Evolutionary conservation across 192 early-diverging fungal genomes (phyloP).

Genomic region (Spizellomyces punctatus): DNA sequence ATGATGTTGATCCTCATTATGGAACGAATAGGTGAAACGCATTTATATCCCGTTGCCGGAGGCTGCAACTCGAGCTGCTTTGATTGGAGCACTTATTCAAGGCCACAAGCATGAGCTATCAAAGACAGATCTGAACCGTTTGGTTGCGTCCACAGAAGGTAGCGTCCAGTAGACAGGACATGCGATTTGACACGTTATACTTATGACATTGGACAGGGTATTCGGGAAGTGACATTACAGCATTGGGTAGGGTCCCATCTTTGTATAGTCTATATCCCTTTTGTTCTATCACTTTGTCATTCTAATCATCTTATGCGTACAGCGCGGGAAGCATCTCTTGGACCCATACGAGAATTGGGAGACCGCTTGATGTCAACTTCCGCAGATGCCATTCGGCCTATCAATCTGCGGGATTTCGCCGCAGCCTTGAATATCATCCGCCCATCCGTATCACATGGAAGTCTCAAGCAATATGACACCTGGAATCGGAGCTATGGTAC

Average conservation of each 20-base stretch:
- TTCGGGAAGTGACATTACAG: slow-evolving; percentile 56
- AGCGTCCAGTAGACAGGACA: not conserved
- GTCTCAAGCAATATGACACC: slow-evolving; percentile 38
- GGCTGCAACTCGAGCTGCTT: slow-evolving; percentile 38
- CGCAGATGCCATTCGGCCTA: slow-evolving; percentile 43
- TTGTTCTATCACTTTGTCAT: not conserved
- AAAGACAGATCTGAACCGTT: slow-evolving; percentile 30
- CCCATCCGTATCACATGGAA: slow-evolving; percentile 40
- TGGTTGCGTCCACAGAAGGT: slow-evolving; percentile 44
- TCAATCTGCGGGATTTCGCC: slow-evolving; percentile 43
- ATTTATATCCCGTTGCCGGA: slow-evolving; percentile 65
- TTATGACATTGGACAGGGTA: slow-evolving; percentile 38
- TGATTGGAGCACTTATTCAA: slow-evolving; percentile 44
- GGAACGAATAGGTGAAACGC: slow-evolving; percentile 47
- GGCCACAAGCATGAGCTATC: slow-evolving; percentile 41
- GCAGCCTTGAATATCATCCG: slow-evolving; percentile 42
- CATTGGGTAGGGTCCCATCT: slow-evolving; percentile 37
- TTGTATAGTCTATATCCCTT: not conserved
- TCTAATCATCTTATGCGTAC: not conserved
- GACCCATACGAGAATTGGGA: slow-evolving; percentile 54
- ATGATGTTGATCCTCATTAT: slow-evolving; percentile 41
- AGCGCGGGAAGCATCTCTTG: slow-evolving; percentile 59
- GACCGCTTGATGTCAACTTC: slow-evolving; percentile 39
- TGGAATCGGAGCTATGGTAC: slow-evolving; percentile 55
- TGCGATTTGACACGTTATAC: not conserved